These are phyloP conservation scores for Beauveria asiatica DNA, from an alignment of 2,329 filamentous ascomycete species.

Conservation along the genomic window DNA sequence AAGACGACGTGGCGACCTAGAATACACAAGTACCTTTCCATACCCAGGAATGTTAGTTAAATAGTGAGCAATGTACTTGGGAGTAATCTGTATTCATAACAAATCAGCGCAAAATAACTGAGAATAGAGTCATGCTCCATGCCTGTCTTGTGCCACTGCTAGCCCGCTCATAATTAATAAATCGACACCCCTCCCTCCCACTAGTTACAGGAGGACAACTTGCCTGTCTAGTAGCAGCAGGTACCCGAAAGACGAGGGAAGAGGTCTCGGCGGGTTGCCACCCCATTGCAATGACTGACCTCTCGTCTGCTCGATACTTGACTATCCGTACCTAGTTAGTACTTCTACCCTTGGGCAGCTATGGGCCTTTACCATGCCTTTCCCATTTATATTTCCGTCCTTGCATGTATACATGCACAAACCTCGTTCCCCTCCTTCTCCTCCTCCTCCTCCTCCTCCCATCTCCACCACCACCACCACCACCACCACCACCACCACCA, in stretches of 20 bases:
- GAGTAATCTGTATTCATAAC: no score
- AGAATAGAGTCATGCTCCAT: not conserved
- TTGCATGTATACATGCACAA: slow-evolving; percentile 9
- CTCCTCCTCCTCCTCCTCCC: slow-evolving; percentile 11
- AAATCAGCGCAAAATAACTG: no score
- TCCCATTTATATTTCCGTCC: slow-evolving; percentile 8
- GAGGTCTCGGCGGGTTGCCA: no score
- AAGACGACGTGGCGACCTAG: no score
- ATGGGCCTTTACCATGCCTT: not conserved
- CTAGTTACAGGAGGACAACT: not conserved
- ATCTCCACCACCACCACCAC: slow-evolving; percentile 16
- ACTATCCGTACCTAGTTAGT: not conserved
- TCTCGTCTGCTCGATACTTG: no score
- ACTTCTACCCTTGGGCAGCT: not conserved
- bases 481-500: slow-evolving; percentile 16
- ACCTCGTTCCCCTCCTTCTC: slow-evolving; percentile 6
- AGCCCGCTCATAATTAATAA: not conserved
- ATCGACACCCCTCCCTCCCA: not conserved
- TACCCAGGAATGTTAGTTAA: no score
- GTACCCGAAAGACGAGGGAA: no score
- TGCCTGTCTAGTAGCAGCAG: not conserved
- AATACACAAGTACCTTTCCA: no score
- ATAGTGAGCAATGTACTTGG: no score
- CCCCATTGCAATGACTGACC: no score
- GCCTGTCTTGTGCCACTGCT: not conserved